Evolutionary conservation across 2,329 filamentous ascomycete species (phyloP).

Genomic region (Teratosphaeria nubilosa): DNA sequence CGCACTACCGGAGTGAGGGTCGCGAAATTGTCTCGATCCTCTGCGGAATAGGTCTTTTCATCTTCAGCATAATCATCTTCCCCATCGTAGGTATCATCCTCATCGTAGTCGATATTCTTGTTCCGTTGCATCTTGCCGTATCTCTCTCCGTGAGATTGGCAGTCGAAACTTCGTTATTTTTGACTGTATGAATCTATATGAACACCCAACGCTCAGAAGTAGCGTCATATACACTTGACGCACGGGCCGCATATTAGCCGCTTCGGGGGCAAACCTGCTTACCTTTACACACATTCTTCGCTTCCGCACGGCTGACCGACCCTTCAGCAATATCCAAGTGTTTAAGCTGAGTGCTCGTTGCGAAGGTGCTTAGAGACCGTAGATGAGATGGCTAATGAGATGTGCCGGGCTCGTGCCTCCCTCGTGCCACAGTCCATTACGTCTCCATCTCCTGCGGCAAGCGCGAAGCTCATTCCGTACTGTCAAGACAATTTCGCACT

Average conservation of each 20-base stretch:
- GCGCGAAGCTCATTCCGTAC: background rate
- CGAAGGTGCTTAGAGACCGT: background rate
- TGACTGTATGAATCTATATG: too few relatives aligned
- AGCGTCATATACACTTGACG: too few relatives aligned
- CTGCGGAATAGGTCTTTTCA: slow-evolving; percentile 27
- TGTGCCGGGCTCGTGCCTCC: background rate
- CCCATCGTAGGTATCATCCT: slow-evolving; percentile 45
- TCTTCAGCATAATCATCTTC: slow-evolving; percentile 30
- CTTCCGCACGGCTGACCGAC: too few relatives aligned
- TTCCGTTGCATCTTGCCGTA: slow-evolving; percentile 30
- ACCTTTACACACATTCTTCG: background rate
- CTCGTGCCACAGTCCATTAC: background rate
- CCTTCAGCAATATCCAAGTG: too few relatives aligned
- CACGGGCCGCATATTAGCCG: too few relatives aligned
- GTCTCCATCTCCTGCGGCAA: background rate
- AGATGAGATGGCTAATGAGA: background rate
- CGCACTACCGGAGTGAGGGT: slow-evolving; percentile 24
- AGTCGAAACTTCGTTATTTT: too few relatives aligned
- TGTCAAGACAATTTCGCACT: background rate
- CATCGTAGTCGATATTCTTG: slow-evolving; percentile 39
- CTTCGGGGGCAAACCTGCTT: background rate
- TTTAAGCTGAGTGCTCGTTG: background rate
- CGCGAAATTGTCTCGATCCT: slow-evolving; percentile 27
- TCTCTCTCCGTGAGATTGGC: too few relatives aligned
- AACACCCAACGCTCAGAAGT: too few relatives aligned